Percentiles rank a stretch among this genome's conserved stretches.
Conservation (phyloP, 2,329 filamentous ascomycete species). For the Exophiala sideris region DNA sequence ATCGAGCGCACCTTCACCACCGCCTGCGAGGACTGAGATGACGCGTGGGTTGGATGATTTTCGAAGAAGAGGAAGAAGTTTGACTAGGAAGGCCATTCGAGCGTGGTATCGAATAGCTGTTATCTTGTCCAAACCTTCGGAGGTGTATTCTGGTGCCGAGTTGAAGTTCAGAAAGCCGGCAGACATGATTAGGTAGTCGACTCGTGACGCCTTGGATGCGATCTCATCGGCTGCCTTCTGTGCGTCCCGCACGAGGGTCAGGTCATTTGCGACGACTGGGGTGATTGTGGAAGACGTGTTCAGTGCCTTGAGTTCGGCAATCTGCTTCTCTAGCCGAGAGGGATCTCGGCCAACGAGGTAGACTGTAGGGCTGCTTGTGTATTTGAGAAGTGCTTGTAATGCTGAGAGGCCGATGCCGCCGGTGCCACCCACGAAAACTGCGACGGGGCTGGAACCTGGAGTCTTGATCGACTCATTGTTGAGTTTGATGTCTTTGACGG, state of each 20-base stretch:
- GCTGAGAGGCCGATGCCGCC: constrained; percentile 20
- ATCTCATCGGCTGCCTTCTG: constrained; percentile 12
- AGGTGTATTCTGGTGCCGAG: constrained; percentile 44
- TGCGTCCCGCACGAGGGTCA: constrained; percentile 14
- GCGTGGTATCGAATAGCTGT: constrained; percentile 55
- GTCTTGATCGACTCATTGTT: constrained; percentile 16
- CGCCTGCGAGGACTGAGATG: constrained; percentile 53
- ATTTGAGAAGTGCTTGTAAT: constrained; percentile 13
- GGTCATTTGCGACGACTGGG: constrained; percentile 13
- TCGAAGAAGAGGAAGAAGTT: constrained; percentile 51
- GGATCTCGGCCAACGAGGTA: constrained; percentile 17
- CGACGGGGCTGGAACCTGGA: constrained; percentile 8
- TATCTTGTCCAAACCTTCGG: constrained; percentile 55
- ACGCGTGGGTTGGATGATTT: constrained; percentile 39
- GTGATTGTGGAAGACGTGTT: constrained; percentile 10
- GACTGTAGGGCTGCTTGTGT: constrained; percentile 17
- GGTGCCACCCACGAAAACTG: constrained; percentile 15
- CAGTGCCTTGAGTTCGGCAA: constrained; percentile 5
- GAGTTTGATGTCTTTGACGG: constrained; percentile 15
- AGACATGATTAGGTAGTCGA: constrained; percentile 22
- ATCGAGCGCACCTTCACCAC: constrained; percentile 52
- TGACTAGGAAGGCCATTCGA: constrained; percentile 55
- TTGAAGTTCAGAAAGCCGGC: constrained; percentile 14
- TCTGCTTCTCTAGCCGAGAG: not conserved
- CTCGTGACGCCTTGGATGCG: not conserved